Base-by-base conservation (phyloP, 805 yeast genomes). In the Hanseniaspora meyeri region DNA sequence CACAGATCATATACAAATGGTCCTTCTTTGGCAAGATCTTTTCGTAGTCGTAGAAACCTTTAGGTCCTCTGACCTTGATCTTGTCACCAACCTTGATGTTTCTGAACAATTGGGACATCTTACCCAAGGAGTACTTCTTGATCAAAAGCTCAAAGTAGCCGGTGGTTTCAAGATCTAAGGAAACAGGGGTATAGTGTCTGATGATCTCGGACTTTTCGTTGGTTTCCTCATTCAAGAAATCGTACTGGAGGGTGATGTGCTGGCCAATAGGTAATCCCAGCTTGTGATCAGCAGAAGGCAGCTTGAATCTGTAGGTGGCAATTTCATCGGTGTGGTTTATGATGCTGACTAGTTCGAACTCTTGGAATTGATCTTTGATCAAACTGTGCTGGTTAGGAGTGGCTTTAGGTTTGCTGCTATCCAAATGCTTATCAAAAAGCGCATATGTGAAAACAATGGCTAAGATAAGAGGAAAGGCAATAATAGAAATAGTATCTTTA, bases 211-310 rank as follows among this genome's bases (percentile, higher is more conserved):
- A 54, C 71, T 86, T 86, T 56, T 84, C 96, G 62, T 81, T 78
- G 29, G 55, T 36, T 50, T 56, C 58, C 5, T 50, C 48, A 29
- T 56, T 51, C 36, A 38, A 31, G 47, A 46, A 53, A 5, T 34
- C 31, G 17, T 57, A 47, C 64, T 89, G 83, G 63, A 90, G 81
- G 47, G 88, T 79, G 66, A 91, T 83, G 68, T 91, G 97, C 73
- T 91, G 97, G 55, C 97, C 97, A 65, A 87, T 83, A 57, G 96
- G 96, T 61, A 91, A 77, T 10, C 96, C 96, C 60, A 91, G 77
- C 48, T 81, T 74, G 66, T 86, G 89, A 53, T 79, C 76, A 39
- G 82, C 76, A 60, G 78, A 76, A 54, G 96, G 96, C 62, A 91
- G 77, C 12, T 83, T 87, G 66, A 91, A 88, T 66, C 90, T 79